Percentiles rank a stretch among this genome's conserved stretches.
phyloP scores from a whole-genome alignment of 139 green algal genomes.

The Volvox reticuliferus region DNA sequence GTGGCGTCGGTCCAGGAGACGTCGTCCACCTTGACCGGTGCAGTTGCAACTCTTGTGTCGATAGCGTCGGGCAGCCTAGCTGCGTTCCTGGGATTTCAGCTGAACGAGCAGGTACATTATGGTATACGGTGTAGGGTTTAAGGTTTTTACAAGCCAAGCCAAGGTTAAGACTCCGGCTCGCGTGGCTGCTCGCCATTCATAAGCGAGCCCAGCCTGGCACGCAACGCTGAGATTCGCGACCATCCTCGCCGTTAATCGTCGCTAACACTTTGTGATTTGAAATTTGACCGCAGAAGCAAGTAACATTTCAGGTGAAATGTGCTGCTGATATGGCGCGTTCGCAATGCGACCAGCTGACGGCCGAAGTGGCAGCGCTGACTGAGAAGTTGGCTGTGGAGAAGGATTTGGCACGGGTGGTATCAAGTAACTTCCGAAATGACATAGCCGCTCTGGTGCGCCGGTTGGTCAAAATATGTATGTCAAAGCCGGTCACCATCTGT shows the following conservation, averaged over 20 bases:
- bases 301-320: not conserved
- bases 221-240: too few species aligned
- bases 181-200: too few species aligned
- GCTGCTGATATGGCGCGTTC: not conserved
- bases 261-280: not conserved
- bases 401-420: not conserved
- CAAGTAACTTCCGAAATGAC: not conserved
- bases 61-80: not conserved
- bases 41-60: not conserved
- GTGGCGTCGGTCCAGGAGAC: too few species aligned
- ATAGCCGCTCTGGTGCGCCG: not conserved
- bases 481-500: not conserved
- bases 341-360: not conserved
- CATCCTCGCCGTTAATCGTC: too few species aligned
- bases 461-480: not conserved
- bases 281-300: not conserved
- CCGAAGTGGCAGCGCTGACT: not conserved
- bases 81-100: conserved; percentile 8
- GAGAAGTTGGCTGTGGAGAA: conserved; percentile 16
- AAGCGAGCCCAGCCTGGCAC: too few species aligned
- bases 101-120: conserved; percentile 27
- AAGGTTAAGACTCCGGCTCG: too few species aligned
- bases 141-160: too few species aligned
- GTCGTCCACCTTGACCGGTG: not conserved
- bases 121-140: not conserved